phyloP scores from a whole-genome alignment of 2,329 filamentous ascomycete species.

The Nemania sp. region DNA sequence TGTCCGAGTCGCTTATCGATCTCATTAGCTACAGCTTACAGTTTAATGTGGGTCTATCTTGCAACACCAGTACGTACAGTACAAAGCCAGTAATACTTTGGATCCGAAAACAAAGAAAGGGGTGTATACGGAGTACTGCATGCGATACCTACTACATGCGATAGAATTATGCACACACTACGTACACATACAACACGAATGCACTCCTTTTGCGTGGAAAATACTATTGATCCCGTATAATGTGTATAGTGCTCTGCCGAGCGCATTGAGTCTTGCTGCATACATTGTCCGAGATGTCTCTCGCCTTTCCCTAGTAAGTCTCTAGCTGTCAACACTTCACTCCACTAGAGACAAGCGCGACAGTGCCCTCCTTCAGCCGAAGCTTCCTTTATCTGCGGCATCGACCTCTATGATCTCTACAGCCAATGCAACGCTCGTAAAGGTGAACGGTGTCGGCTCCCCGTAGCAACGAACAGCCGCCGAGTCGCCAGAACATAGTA shows the following conservation, averaged over 20 bases:
- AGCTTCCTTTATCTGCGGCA: neutral
- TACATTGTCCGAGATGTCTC: constrained; percentile 14
- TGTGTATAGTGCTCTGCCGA: neutral
- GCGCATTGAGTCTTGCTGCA: neutral
- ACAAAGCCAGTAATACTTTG: too few species aligned
- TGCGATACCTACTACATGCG: too few species aligned
- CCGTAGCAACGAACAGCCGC: neutral
- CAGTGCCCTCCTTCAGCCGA: neutral
- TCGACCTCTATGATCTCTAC: constrained; percentile 15
- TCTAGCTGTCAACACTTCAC: neutral
- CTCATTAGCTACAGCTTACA: too few species aligned
- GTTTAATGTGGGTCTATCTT: too few species aligned
- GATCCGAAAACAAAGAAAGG: too few species aligned
- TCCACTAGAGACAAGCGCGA: constrained; percentile 3
- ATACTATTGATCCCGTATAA: constrained; percentile 12
- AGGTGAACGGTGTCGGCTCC: constrained; percentile 3
- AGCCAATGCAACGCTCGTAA: constrained; percentile 17
- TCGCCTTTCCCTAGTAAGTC: constrained; percentile 5
- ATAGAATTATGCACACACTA: too few species aligned
- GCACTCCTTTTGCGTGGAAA: neutral
- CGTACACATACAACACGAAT: too few species aligned
- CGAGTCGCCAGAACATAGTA: constrained; percentile 17
- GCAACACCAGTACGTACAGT: too few species aligned
- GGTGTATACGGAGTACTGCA: too few species aligned
- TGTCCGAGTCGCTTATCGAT: too few species aligned